Evolutionary conservation across 73 alveolate genomes (phyloP), one percentile per base, ranked within the genome.

Genomic region (Halteria grandinella): DNA sequence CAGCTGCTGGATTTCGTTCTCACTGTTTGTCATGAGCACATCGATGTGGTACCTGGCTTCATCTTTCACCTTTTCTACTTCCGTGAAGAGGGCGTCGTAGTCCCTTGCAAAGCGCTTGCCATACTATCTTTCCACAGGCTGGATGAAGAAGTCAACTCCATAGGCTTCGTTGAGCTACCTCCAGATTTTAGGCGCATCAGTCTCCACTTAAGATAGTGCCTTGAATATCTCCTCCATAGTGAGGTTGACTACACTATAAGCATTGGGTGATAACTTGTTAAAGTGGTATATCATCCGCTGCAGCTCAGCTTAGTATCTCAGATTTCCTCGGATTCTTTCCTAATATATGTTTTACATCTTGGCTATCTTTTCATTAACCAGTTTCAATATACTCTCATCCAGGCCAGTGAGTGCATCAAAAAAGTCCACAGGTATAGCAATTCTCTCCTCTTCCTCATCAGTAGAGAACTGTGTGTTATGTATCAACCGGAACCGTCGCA

Each of bases 11-110:
- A 77, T 77, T 62, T 77, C 88, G 4, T 25, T 60, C 33, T 77
- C 55, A 39, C 55, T 29, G 41, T 77, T 18, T 48, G 59, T 69
- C n/a, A 75, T 20, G 11, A 77, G 75, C n/a, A 27, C 33, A 1
- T 44, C 60, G 47, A 77, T 55, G n/a, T 77, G 81, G 33, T 34
- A 33, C 24, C 63, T 50, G 0, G 81, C 88, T 62, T 77, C 88
- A 1, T 23, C 27, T 36, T 48, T 77, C 8, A 77, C 73, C 33
- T 53, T 62, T 17, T 33, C 82, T 3, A 77, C 23, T 77, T 77
- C 88, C 6, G 69, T 66, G 36, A 45, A 66, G 5, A 66, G 23
- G 4, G 80, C 80, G 4, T 66, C 80, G 31, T 66, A 66, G 29
- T 66, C 80, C 18, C 45, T 41, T 10, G 80, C 80, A 33, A 66